phyloP scores from a whole-genome alignment of 164 flowering plant genomes.

The Aristolochia californica region DNA sequence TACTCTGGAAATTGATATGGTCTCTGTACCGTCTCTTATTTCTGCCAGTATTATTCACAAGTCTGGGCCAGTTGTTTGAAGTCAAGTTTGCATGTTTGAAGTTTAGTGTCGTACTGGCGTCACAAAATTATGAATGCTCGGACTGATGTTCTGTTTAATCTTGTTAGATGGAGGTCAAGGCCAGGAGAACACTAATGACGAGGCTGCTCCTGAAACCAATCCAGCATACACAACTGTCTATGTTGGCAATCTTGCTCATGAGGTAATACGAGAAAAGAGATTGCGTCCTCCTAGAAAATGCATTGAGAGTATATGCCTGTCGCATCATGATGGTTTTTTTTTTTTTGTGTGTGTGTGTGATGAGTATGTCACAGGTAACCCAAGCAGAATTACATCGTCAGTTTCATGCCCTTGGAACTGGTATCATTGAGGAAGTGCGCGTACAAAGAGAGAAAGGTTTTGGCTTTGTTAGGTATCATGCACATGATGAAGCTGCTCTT shows the following conservation, averaged over 20 bases:
- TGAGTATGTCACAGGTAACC: constrained; percentile 43
- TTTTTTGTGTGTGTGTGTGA: background rate
- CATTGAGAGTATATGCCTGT: background rate
- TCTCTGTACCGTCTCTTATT: no score
- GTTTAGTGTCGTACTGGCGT: no score
- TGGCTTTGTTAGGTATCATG: constrained; percentile 90
- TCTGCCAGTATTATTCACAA: no score
- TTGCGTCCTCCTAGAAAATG: background rate
- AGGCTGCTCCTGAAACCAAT: constrained; percentile 82
- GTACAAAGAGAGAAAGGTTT: constrained; percentile 94
- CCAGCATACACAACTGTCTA: constrained; percentile 90
- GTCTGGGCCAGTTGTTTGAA: no score
- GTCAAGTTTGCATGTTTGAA: no score
- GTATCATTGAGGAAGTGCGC: constrained; percentile 92
- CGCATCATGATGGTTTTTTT: background rate
- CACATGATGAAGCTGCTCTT: constrained; percentile 87
- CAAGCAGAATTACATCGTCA: constrained; percentile 94
- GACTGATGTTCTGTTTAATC: background rate
- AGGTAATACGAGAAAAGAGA: constrained; percentile 28
- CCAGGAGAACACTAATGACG: constrained; percentile 54
- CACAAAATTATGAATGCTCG: background rate
- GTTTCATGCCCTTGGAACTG: constrained; percentile 87
- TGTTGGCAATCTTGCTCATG: constrained; percentile 96
- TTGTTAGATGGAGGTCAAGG: constrained; percentile 50
- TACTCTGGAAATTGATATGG: no score